Conservation (phyloP, 345 rosid genomes). For the Hevea brasiliensis region DNA sequence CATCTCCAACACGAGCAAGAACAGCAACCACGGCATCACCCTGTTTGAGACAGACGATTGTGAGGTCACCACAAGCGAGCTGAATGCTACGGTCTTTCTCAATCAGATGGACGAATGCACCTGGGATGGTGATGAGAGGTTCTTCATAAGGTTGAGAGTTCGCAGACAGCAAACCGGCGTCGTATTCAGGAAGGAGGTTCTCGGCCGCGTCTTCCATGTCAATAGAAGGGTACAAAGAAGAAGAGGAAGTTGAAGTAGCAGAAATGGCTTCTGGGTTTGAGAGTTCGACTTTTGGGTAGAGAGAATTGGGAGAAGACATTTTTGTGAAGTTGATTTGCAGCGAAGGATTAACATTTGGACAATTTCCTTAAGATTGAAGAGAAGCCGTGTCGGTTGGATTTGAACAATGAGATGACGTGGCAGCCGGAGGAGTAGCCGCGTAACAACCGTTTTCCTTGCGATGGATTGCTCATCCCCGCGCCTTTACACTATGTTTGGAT, state of each 20-base stretch:
- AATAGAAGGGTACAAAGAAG: slow-evolving; percentile 54
- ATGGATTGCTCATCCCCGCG: neutral
- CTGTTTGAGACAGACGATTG: slow-evolving; percentile 20
- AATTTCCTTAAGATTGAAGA: slow-evolving; percentile 31
- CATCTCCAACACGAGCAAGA: slow-evolving; percentile 28
- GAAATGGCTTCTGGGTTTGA: slow-evolving; percentile 50
- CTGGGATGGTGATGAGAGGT: slow-evolving; percentile 22
- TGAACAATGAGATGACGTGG: slow-evolving; percentile 28
- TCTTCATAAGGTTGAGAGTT: slow-evolving; percentile 16
- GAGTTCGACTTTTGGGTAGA: slow-evolving; percentile 50
- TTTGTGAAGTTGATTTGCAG: neutral
- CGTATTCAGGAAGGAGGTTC: slow-evolving; percentile 44
- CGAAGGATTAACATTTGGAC: neutral
- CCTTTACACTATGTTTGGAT: too few relatives aligned
- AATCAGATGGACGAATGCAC: slow-evolving; percentile 31
- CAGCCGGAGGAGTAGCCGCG: slow-evolving; percentile 28
- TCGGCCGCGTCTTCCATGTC: slow-evolving; percentile 44
- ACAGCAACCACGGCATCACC: slow-evolving; percentile 25
- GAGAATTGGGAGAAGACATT: slow-evolving; percentile 37
- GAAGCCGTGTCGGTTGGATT: slow-evolving; percentile 28
- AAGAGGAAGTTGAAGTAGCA: slow-evolving; percentile 24
- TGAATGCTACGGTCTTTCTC: slow-evolving; percentile 29
- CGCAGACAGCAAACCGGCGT: slow-evolving; percentile 14
- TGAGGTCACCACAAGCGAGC: slow-evolving; percentile 28
- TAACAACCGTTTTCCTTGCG: slow-evolving; percentile 7